Conservation (phyloP, 1,284 basidiomycete species). For the Heliocybe sulcata region DNA sequence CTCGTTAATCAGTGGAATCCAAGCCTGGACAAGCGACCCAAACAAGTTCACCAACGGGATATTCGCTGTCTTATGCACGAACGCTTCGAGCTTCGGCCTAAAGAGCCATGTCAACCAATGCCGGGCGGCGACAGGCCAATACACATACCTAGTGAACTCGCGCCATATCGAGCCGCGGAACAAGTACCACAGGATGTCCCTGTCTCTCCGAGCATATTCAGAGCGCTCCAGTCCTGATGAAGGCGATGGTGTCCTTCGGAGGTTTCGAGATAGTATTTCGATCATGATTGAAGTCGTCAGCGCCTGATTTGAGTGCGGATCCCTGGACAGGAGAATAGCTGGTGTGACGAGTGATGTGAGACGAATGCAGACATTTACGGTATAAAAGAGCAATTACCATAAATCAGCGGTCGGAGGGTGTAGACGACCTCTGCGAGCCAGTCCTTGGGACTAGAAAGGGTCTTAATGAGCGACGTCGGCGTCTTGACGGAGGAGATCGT, state of each 20-base stretch:
- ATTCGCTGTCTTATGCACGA: conserved; percentile 51
- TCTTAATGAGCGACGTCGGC: conserved; percentile 53
- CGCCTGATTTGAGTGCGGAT: conserved; percentile 36
- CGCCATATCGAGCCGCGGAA: conserved; percentile 88
- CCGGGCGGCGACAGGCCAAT: not conserved
- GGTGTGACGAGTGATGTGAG: conserved; percentile 9
- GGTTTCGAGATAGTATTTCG: conserved; percentile 57
- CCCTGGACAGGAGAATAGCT: conserved; percentile 23
- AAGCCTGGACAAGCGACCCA: conserved; percentile 77
- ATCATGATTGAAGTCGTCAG: conserved; percentile 51
- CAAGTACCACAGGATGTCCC: conserved; percentile 80
- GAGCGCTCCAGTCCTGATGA: conserved; percentile 61
- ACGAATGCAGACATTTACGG: not conserved
- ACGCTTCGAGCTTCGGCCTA: conserved; percentile 70
- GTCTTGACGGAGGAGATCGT: conserved; percentile 63
- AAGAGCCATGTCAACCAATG: conserved; percentile 5
- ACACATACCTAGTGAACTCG: conserved; percentile 66
- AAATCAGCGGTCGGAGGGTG: conserved; percentile 63
- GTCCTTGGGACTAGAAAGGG: conserved; percentile 54
- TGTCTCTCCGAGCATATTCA: conserved; percentile 79
- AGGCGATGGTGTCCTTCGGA: conserved; percentile 56
- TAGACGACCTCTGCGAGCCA: conserved; percentile 67
- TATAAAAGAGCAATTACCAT: conserved; percentile 38
- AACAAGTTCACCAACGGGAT: conserved; percentile 73
- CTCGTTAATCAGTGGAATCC: conserved; percentile 91